Evolutionary conservation across 768 basidiomycete species (phyloP), one percentile per base, ranked within the genome.

Genomic region (Suillus subluteus): DNA sequence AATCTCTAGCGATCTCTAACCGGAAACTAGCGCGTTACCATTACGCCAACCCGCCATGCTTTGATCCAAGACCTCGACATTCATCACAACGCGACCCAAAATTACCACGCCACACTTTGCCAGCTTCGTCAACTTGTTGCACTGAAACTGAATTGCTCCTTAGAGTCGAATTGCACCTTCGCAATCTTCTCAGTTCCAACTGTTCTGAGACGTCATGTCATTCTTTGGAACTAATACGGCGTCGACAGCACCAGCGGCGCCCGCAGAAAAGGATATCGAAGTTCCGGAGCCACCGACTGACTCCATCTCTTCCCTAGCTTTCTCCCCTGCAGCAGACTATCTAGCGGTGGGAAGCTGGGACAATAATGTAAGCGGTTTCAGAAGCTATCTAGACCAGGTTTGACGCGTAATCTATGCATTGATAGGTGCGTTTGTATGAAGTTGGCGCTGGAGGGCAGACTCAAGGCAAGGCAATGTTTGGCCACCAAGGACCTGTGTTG

Each of bases 321-420:
- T 96, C 80, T 95, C 93, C 0, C 87, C 91, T 7, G 89, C 87
- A 21, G 91, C 91, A 11, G 94, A 97, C 74, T 92, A 94, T 74
- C 85, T 99, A 32, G 95, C 96, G 11, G 96, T 96, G 15, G 95
- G 89, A 64, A 92, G 91, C 71, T 99, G 97, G 97, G 92, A 94
- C 74, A 96, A 95, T 75, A 93, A 93, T 78, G 96, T 95, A 70
- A 52, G 87, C 78, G 16, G 48, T 18, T 54, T 56, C 2, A 21
- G 38, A 16, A 43, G 21, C 44, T 56, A 37, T 62, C 9, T 58
- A 38, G 61, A 55, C 3, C n/a, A 1, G 6, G 41, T 52, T 67
- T 63, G 64, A 74, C 64, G 54, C 71, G 44, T 63, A 58, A 64
- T 63, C 64, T 67, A 66, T 48, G n/a, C 67, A 64, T n/a, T 41